Percentiles rank a stretch among this genome's conserved stretches.
These are phyloP conservation scores for Colletotrichum sp. DNA, from an alignment of 2,329 filamentous ascomycete genomes.

Conservation along the genomic window DNA sequence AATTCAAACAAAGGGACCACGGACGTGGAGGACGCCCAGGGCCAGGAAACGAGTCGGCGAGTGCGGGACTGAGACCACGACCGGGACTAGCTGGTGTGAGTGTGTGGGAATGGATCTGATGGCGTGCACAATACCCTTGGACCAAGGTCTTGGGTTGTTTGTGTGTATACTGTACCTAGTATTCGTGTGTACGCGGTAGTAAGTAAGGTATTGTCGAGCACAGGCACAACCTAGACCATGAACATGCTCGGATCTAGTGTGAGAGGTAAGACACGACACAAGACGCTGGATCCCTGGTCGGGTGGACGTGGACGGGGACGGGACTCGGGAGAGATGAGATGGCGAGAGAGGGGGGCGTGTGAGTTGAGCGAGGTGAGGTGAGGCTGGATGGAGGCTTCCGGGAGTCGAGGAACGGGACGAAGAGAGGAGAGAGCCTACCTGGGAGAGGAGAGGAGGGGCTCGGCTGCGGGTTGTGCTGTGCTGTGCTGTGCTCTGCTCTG, in stretches of 20 bases:
- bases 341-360: background rate
- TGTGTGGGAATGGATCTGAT: constrained; percentile 7
- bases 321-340: background rate
- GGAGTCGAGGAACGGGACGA: background rate
- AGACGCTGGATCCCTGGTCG: constrained; percentile 6
- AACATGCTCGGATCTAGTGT: constrained; percentile 3
- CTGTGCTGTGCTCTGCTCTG: background rate
- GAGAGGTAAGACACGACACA: constrained; percentile 3
- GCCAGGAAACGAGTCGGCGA: background rate
- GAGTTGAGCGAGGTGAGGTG: background rate
- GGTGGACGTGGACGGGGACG: background rate
- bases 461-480: background rate
- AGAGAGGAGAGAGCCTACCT: background rate
- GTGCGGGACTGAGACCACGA: constrained; percentile 14
- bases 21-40: background rate
- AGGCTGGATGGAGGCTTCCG: background rate
- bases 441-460: background rate
- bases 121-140: constrained; percentile 2
- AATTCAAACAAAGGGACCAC: constrained; percentile 10
- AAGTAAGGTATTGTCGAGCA: background rate
- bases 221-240: constrained; percentile 6
- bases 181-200: background rate
- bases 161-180: background rate
- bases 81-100: background rate
- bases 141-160: background rate